These are phyloP conservation scores for Papiliotrema terrestris DNA, from an alignment of 1,284 basidiomycete genomes.

Conservation along the genomic window DNA sequence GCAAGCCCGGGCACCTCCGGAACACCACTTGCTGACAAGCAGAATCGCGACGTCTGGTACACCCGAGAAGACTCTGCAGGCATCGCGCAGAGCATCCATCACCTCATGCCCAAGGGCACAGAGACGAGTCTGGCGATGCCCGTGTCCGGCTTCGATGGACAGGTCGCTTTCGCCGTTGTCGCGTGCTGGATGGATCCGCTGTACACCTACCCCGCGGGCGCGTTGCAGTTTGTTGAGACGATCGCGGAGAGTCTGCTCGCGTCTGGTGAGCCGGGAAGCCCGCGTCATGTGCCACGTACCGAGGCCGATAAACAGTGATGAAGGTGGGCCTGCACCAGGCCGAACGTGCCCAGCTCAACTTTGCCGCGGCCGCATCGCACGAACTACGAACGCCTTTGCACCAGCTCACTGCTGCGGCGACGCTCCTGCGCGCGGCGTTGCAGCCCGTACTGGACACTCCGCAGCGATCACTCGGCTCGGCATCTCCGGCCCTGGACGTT, in stretches of 20 bases:
- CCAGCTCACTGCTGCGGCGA: constrained; percentile 23
- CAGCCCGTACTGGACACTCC: neutral
- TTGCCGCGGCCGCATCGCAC: constrained; percentile 31
- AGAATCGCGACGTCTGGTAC: constrained; percentile 38
- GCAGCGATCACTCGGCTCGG: too few species aligned
- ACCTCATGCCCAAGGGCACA: constrained; percentile 37
- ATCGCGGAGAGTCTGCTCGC: constrained; percentile 35
- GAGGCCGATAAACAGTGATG: constrained; percentile 16
- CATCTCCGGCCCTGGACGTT: neutral
- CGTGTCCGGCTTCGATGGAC: constrained; percentile 43
- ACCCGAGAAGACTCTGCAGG: constrained; percentile 38
- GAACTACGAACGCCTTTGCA: constrained; percentile 35
- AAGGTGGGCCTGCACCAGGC: constrained; percentile 22
- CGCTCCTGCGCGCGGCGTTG: constrained; percentile 9
- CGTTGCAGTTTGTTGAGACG: constrained; percentile 40
- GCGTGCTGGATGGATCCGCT: constrained; percentile 42
- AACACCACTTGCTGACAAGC: neutral
- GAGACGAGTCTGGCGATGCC: constrained; percentile 40
- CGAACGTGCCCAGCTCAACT: constrained; percentile 26
- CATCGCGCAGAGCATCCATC: constrained; percentile 31
- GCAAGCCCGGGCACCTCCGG: too few species aligned
- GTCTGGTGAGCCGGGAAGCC: constrained; percentile 27
- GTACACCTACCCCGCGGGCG: constrained; percentile 37
- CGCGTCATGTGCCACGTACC: too few species aligned
- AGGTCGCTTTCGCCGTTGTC: constrained; percentile 40